A percentile compares a stretch with the other conserved stretches of the same genome.
phyloP scores from a whole-genome alignment of 1,139 yeast species.

The Protomyces pachydermus region DNA sequence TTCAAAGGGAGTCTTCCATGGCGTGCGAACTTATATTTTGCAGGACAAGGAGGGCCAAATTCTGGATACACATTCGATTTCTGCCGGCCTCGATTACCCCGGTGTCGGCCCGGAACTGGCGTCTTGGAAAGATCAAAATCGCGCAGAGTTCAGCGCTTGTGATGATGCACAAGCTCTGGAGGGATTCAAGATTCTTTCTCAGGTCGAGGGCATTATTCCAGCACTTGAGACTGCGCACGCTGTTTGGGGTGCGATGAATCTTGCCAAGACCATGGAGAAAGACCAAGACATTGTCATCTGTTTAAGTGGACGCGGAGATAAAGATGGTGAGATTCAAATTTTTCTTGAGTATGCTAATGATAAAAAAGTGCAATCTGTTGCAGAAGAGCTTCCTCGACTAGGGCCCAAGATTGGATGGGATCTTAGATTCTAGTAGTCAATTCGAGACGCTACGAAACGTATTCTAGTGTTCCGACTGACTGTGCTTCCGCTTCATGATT shows the following conservation, averaged over 20 bases:
- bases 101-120: conserved; percentile 99
- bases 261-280: conserved; percentile 76
- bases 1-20: conserved; percentile 95
- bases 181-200: conserved; percentile 83
- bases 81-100: conserved; percentile 98
- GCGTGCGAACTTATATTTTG: conserved; percentile 87
- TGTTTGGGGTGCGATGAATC: conserved; percentile 78
- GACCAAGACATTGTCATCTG: conserved; percentile 81
- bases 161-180: conserved; percentile 88
- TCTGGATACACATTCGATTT: conserved; percentile 85
- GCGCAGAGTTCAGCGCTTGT: conserved; percentile 87
- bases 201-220: conserved; percentile 96
- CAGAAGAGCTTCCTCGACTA: conserved; percentile 79
- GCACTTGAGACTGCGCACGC: conserved; percentile 98
- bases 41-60: conserved; percentile 93
- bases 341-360: neutral
- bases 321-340: conserved; percentile 48
- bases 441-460: neutral
- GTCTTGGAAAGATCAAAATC: conserved; percentile 86
- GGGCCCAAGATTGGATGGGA: conserved; percentile 97
- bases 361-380: conserved; percentile 74
- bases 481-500: neutral
- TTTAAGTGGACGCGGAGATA: conserved; percentile 97
- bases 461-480: neutral
- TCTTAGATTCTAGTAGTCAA: conserved; percentile 64